Evolutionary conservation across 2,329 filamentous ascomycete species (phyloP), one percentile per base, ranked within the genome.

Genomic region (Fusarium protoensiforme): DNA sequence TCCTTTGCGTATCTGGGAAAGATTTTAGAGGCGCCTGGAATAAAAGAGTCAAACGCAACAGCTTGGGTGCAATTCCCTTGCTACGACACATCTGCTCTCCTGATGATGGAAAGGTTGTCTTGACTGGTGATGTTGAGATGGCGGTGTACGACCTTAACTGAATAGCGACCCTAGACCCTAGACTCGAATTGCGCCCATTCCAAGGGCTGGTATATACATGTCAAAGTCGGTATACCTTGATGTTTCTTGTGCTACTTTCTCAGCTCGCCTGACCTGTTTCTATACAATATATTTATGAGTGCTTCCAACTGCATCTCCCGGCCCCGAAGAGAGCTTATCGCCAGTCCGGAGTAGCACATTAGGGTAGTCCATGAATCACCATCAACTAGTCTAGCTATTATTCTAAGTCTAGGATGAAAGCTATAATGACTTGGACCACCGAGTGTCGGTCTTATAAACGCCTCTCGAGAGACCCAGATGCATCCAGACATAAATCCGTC

Each of bases 1-100:
- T 53, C 46, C 18, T 53, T 53, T 53, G 27, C 46, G 46, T 53
- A 53, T 53, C 46, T 53, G 46, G 46, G 27, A 53, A 53, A 53
- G 27, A 53, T 14, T 51, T 53, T 53, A 53, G 46, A 53, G 46
- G 46, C 46, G 46, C 46, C 46, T 31, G 46, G 46, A 53, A 53
- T 53, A 53, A 53, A 51, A 31, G 27, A 51, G 46, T 53, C 46
- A 53, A 53, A 53, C 27, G 7, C 27, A 31, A 29, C 24, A 27
- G 46, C 46, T 53, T 20, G 46, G 24, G 46, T 53, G 27, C n/a
- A 6, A 53, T 53, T 31, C 46, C 24, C 46, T 53, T 53, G 46
- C 27, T 53, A 31, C 27, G 18, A 51, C 18, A 31, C 2, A 31
- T 31, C 18, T 31, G 27, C 46, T 29, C 31, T 33, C 46, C 24